phyloP scores from a whole-genome alignment of 306 rosid genomes.

The Acmispon strigosus region DNA sequence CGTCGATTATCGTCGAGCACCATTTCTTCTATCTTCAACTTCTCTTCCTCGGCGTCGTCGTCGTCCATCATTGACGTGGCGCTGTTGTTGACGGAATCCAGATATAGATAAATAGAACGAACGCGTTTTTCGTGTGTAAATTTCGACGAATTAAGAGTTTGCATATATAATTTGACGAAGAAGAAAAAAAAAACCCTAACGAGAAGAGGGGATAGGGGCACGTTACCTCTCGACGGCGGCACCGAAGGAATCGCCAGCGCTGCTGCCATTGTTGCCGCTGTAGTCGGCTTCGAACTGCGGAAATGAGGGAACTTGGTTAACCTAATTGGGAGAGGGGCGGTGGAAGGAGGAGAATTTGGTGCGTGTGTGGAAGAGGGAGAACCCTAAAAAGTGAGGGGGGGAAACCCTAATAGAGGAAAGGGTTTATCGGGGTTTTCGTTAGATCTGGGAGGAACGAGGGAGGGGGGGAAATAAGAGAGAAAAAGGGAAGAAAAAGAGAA shows the following conservation, averaged over 20 bases:
- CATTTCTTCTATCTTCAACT: background rate
- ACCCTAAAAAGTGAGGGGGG: constrained; percentile 33
- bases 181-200: constrained; percentile 42
- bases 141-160: background rate
- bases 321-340: constrained; percentile 38
- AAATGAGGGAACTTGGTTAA: constrained; percentile 26
- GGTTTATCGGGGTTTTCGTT: background rate
- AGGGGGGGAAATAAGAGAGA: background rate
- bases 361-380: constrained; percentile 3
- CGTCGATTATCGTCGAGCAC: background rate
- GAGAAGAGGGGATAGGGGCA: background rate
- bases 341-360: constrained; percentile 24
- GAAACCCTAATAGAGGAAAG: constrained; percentile 36
- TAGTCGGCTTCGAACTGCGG: constrained; percentile 40
- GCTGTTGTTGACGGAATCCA: constrained; percentile 26
- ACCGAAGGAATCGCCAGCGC: constrained; percentile 43
- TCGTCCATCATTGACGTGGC: constrained; percentile 47
- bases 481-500: no score
- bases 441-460: constrained; percentile 36
- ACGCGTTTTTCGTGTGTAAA: no score
- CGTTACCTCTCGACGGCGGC: constrained; percentile 58
- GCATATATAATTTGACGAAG: background rate
- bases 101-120: no score
- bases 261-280: constrained; percentile 38
- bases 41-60: background rate